Evolutionary conservation across 2,329 filamentous ascomycete genomes (phyloP).

Genomic region (Talaromyces sp.): DNA sequence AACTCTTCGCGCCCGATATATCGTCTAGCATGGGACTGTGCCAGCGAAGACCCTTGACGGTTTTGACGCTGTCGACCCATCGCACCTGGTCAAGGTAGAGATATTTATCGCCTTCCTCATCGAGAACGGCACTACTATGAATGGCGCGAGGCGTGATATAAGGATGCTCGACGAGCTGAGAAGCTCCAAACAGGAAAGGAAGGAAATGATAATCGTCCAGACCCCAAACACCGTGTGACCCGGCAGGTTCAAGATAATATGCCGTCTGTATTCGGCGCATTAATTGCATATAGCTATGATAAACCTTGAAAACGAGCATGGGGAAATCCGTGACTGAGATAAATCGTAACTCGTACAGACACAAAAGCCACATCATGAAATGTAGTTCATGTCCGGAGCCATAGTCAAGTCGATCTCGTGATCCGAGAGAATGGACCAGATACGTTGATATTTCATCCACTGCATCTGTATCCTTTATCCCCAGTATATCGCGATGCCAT

Average conservation of each 20-base stretch:
- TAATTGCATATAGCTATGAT: constrained; percentile 72
- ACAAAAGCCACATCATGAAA: constrained; percentile 95
- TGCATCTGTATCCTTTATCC: constrained; percentile 43
- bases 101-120: constrained; percentile 78
- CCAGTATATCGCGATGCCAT: constrained; percentile 41
- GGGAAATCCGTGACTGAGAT: constrained; percentile 64
- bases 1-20: constrained; percentile 82
- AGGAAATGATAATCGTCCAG: constrained; percentile 96
- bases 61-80: constrained; percentile 96
- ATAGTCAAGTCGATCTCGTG: constrained; percentile 84
- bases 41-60: constrained; percentile 89
- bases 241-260: constrained; percentile 95
- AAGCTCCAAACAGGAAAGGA: constrained; percentile 89
- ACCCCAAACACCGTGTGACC: constrained; percentile 96
- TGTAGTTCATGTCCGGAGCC: constrained; percentile 96
- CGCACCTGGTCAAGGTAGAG: constrained; percentile 88
- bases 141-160: constrained; percentile 76
- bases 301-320: constrained; percentile 69
- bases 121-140: constrained; percentile 79
- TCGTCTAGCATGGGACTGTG: constrained; percentile 98
- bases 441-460: constrained; percentile 72
- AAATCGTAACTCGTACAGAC: constrained; percentile 71
- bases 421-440: constrained; percentile 77
- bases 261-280: constrained; percentile 86
- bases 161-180: constrained; percentile 78